phyloP scores from a whole-genome alignment of 306 rosid species.

The Vicia villosa region DNA sequence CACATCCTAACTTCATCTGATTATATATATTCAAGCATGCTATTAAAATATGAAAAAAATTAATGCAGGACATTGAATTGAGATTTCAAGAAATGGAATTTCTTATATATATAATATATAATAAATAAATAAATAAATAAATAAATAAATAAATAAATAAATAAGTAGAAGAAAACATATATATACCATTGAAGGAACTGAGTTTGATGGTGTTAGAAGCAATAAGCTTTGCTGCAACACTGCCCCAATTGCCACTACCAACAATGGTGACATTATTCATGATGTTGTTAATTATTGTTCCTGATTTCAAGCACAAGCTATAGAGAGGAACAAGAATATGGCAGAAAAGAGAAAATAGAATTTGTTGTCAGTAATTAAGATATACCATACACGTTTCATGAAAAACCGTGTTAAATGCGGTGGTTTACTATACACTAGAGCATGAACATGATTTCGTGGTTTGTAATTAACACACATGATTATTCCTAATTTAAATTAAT shows the following conservation, averaged over 20 bases:
- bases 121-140: too few relatives aligned
- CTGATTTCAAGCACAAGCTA: neutral
- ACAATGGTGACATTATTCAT: constrained; percentile 65
- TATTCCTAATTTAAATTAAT: neutral
- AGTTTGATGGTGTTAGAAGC: constrained; percentile 75
- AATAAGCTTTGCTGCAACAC: constrained; percentile 88
- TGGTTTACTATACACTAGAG: constrained; percentile 40
- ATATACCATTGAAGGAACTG: constrained; percentile 72
- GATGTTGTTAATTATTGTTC: neutral
- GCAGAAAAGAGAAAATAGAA: neutral
- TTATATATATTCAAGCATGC: constrained; percentile 23
- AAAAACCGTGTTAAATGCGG: constrained; percentile 60
- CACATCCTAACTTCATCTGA: constrained; percentile 95
- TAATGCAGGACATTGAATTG: too few relatives aligned
- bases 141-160: neutral
- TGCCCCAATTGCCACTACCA: constrained; percentile 98
- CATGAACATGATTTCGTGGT: neutral
- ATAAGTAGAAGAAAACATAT: neutral
- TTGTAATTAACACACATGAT: neutral
- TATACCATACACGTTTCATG: constrained; percentile 64
- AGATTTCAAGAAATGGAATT: too few relatives aligned
- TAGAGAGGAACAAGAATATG: neutral
- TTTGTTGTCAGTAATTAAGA: constrained; percentile 32
- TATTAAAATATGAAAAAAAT: constrained; percentile 12
- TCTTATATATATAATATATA: too few relatives aligned